Percentiles rank a stretch among this genome's conserved stretches.
Conservation (phyloP, 306 rosid genomes). For the Neltuma alba region DNA sequence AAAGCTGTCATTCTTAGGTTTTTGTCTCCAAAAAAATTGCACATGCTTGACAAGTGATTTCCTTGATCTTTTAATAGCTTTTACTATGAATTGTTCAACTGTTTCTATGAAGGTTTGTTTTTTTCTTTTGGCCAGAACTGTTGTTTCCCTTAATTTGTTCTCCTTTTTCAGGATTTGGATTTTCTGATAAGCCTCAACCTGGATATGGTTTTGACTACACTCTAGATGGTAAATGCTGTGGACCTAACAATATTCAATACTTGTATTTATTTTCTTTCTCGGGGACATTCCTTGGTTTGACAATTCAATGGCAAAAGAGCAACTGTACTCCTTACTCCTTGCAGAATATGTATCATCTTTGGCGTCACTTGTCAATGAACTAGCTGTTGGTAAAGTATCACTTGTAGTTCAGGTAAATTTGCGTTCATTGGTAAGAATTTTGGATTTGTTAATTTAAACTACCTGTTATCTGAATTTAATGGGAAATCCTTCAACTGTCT, state of each 20-base stretch:
- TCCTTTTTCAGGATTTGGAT: slow-evolving; percentile 76
- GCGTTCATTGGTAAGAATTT: slow-evolving; percentile 7
- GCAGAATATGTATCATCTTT: slow-evolving; percentile 80
- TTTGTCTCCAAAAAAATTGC: not conserved
- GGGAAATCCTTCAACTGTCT: slow-evolving; percentile 19
- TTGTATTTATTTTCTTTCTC: not conserved
- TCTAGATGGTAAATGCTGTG: slow-evolving; percentile 62
- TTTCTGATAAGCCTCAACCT: slow-evolving; percentile 95
- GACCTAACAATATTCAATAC: not conserved
- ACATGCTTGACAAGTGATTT: not conserved
- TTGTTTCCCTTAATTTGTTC: slow-evolving; percentile 27
- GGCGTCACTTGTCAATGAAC: slow-evolving; percentile 65
- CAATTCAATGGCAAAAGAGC: not conserved
- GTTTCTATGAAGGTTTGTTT: not conserved
- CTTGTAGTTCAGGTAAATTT: slow-evolving; percentile 76
- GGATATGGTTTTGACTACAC: slow-evolving; percentile 92
- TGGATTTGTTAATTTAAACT: slow-evolving; percentile 9
- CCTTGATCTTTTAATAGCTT: not conserved
- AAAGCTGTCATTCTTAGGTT: not conserved
- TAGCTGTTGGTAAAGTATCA: slow-evolving; percentile 61
- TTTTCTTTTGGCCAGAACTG: not conserved
- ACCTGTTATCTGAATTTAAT: slow-evolving; percentile 23
- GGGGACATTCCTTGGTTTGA: slow-evolving; percentile 22
- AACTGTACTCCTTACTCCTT: slow-evolving; percentile 26
- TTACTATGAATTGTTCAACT: slow-evolving; percentile 4